Base-by-base conservation (phyloP, 495 filamentous ascomycete genomes). In the Tuber umbilicatum region DNA sequence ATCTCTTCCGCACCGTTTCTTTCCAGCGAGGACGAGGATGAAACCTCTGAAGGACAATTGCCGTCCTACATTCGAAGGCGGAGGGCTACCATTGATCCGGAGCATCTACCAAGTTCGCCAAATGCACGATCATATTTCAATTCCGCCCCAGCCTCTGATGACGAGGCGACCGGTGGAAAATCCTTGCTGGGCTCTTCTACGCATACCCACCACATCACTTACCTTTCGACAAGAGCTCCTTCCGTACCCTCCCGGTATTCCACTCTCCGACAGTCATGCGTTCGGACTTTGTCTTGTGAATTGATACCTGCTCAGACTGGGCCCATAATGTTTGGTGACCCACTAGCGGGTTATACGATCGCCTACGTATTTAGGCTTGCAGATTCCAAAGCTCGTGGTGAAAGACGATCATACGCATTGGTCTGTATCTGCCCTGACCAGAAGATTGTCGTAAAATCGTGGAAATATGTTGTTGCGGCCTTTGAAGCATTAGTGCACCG, bases 311-410 rank as follows among this genome's bases (percentile, higher is more conserved):
- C 90, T 23, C 89, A 90, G 2, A 80, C 86, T 23, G 94, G 94
- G 0, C 92, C 92, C 17, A 87, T 97, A 60, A 93, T 92, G 79
- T 97, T 97, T 77, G 93, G 93, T 38, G 94, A 97, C 78, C 87
- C 90, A 5, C 84, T 87, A 1, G 89, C 91, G 5, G 94, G 94
- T 68, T 96, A 94, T 84, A 97, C 94, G 4, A 94, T 94, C 17
- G 94, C 94, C 74, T 97, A 92, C 83, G 91, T 96, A 79, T 97
- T 97, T 82, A 92, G 93, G 37, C 90, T 97, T 16, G 89, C 91
- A 27, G 94, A 97, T 82, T 87, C 93, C 35, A 91, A 94, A 84
- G 93, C 94, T 27, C 93, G 94, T 47, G 94, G 94, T 67, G 89
- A 92, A 75, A 89, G 91, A 78, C 90, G 94, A 74, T 91, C 92